Base-by-base conservation (phyloP, 371 early-diverging fungal genomes). In the Parasitella parasitica region DNA sequence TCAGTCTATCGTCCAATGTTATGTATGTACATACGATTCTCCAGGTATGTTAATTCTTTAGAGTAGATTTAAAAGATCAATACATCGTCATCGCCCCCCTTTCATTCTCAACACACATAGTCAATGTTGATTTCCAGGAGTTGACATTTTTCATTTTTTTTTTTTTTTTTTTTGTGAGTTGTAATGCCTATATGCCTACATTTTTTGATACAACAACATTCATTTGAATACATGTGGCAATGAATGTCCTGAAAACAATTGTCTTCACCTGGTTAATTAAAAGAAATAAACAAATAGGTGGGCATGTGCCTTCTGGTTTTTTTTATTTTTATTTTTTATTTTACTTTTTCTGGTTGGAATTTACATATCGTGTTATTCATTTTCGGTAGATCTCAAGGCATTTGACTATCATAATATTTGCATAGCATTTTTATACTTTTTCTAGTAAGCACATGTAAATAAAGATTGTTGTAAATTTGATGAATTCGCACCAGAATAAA, bases 281-380 rank as follows among this genome's bases (percentile, higher is more conserved):
- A 46, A 46, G 24, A 8, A 9, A 46, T 46, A 46, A 46, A 46
- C 46, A 46, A 46, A 46, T 46, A 24, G 46, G 20, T 24, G 24
- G 24, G 46, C 24, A 46, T 46, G 43, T 39, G 49, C n/a, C n/a
- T n/a, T n/a, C n/a, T n/a, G n/a, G 51, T 37, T 26, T 38, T 32
- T 11, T 57, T 39, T 32, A 48, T 32, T 32, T 49, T 43, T 35
- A n/a, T n/a, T n/a, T n/a, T n/a, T n/a, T n/a, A n/a, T n/a, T n/a
- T n/a, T n/a, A n/a, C n/a, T n/a, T 15, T 41, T 22, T 28, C 48
- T 37, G 43, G 64, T 39, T 41, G 59, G 53, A 51, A 41, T 43
- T 57, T 53, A 24, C 38, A 59, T 57, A 26, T 3, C 22, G 22
- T 43, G 22, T 22, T 22, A 43, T 43, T 43, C 43, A 43, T 43